Evolutionary conservation across 2,329 filamentous ascomycete species (phyloP).

Genomic region (Alternaria arbusti): DNA sequence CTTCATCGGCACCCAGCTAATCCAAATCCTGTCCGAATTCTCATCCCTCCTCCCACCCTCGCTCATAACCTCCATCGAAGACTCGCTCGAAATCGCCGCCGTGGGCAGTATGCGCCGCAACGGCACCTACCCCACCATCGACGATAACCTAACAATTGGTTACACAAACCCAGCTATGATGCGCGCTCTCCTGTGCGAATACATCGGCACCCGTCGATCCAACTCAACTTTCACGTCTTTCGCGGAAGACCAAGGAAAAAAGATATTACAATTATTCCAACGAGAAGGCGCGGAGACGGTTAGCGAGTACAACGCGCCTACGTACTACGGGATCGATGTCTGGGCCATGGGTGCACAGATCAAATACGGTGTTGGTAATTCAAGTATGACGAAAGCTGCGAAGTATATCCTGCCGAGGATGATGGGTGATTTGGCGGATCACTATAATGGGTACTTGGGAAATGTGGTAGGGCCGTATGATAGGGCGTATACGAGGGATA

Average conservation of each 20-base stretch:
- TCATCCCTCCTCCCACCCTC: conserved; percentile 38
- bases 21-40: conserved; percentile 49
- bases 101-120: conserved; percentile 52
- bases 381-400: conserved; percentile 40
- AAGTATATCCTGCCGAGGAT: conserved; percentile 37
- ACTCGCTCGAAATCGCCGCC: conserved; percentile 46
- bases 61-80: conserved; percentile 46
- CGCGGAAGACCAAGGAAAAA: conserved; percentile 28
- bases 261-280: conserved; percentile 26
- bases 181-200: conserved; percentile 50
- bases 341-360: conserved; percentile 51
- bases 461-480: conserved; percentile 49
- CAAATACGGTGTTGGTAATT: conserved; percentile 44
- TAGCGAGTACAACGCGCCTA: conserved; percentile 52
- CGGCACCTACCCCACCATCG: conserved; percentile 41
- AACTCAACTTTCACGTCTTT: conserved; percentile 46
- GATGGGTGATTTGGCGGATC: conserved; percentile 47
- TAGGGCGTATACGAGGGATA: conserved; percentile 50
- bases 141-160: conserved; percentile 49
- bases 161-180: conserved; percentile 55
- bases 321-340: conserved; percentile 52
- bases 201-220: conserved; percentile 50
- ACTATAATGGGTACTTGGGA: conserved; percentile 48
- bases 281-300: conserved; percentile 43
- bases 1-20: conserved; percentile 47